Base-by-base conservation (phyloP, 495 filamentous ascomycete species). In the Hypoxylon intermedium region DNA sequence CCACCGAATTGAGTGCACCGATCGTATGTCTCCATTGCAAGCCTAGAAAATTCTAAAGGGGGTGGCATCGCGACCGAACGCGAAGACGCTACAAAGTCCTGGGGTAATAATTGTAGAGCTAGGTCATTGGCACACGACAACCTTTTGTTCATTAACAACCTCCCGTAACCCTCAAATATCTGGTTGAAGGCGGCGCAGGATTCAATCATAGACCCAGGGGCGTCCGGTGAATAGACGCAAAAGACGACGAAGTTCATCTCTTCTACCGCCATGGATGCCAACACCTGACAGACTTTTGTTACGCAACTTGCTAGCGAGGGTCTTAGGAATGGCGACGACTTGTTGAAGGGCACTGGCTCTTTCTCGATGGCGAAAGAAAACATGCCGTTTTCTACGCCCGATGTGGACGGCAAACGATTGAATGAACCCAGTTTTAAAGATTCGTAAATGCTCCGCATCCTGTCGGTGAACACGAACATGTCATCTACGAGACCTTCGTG, bases 11-110 rank as follows among this genome's bases (percentile, higher is more conserved):
- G 75, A 23, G 83, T 85, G 70, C 92, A 96, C 19, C 94, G 86
- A 61, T 92, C 89, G 67, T 97, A 98, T 9, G 94, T 85, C 69
- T 98, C 92, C 18, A 92, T 74, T 15, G 91, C 91, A 1, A 98
- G 73, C 50, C 77, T 85, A 33, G 80, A 69, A 61, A 89, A 89
- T 2, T 89, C 85, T 2, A 74, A 66, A n/a, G 89, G 85, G 2
- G 85, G 77, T 19, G 87, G 84, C n/a, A 90, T 77, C 9, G 87
- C 83, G 26, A 95, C 73, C 1, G 81, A 82, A 2, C 85, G 80
- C 18, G 82, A 75, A 1, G 88, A 89, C 6, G 84, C 81, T 44
- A 98, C 70, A 47, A 89, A 84, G 38, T 84, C 79, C 24, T 89
- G 77, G 0, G 94, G 89, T 15, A 98, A 75, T 11, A 98, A 83